A percentile compares a stretch with the other conserved stretches of the same genome.
Evolutionary conservation across 306 rosid species (phyloP).

Genomic region (Citrullus mucosospermus): DNA sequence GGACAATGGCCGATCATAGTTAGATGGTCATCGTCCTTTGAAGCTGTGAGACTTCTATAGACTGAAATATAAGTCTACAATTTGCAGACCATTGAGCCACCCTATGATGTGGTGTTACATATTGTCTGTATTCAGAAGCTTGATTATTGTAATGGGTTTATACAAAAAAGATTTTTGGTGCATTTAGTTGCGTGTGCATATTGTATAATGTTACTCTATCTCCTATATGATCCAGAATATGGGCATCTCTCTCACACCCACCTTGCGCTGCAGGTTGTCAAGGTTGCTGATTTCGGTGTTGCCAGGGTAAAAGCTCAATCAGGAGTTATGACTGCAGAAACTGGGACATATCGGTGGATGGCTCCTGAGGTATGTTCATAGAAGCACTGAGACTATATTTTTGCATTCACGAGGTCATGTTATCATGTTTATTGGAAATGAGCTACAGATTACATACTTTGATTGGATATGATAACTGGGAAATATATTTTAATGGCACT

Average conservation of each 20-base stretch:
- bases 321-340: slow-evolving; percentile 99
- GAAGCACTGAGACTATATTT: neutral
- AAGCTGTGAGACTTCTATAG: neutral
- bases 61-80: neutral
- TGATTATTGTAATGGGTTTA: neutral
- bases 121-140: neutral
- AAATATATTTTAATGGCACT: neutral
- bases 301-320: slow-evolving; percentile 91
- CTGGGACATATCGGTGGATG: slow-evolving; percentile 99
- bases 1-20: too few relatives aligned
- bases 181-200: neutral
- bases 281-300: slow-evolving; percentile 99
- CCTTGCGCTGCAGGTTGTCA: slow-evolving; percentile 50
- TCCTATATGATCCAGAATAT: neutral
- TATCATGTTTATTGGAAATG: neutral
- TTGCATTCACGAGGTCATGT: neutral
- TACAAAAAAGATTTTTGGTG: neutral
- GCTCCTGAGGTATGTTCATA: slow-evolving; percentile 77
- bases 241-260: neutral
- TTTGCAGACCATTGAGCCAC: neutral
- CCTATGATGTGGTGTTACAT: neutral
- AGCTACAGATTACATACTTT: neutral
- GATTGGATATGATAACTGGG: neutral
- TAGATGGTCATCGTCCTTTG: neutral
- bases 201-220: neutral